Conservation (phyloP, 139 green algal genomes). For the Eudorina sp. region DNA sequence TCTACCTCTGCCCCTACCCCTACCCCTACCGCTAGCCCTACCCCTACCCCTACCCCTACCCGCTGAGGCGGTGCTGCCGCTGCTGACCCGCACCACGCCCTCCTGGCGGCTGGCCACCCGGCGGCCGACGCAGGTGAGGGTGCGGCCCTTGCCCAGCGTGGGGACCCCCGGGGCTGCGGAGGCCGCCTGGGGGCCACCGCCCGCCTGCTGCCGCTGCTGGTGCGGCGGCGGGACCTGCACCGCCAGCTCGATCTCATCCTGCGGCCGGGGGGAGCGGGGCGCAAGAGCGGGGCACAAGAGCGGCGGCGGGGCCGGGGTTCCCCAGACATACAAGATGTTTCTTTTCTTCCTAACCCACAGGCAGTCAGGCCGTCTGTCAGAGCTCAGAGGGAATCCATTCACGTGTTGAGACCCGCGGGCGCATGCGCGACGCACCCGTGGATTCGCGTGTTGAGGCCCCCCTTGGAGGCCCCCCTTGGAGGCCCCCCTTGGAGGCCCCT, state of each 20-base stretch:
- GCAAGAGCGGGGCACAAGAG: background rate
- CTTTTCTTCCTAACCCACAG: background rate
- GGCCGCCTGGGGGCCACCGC: background rate
- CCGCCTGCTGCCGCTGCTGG: too few species aligned
- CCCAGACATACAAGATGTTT: too few species aligned
- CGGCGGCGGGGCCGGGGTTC: too few species aligned
- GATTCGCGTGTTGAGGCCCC: too few species aligned
- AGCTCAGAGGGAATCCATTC: background rate
- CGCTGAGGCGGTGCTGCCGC: background rate
- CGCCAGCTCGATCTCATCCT: background rate
- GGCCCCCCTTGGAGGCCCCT: background rate
- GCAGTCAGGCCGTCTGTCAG: too few species aligned
- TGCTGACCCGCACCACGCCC: constrained; percentile 5
- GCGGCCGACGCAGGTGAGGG: background rate
- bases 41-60: constrained; percentile 1
- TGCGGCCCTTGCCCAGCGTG: background rate
- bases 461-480: background rate
- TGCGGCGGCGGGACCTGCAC: background rate
- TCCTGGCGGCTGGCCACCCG: background rate
- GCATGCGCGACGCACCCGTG: too few species aligned
- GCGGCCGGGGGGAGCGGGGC: background rate
- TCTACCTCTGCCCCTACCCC: background rate
- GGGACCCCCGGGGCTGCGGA: background rate
- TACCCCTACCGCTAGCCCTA: too few species aligned
- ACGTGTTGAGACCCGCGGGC: too few species aligned